Conservation (phyloP, 202 grass and related monocot genomes). For the Digitaria exilis region DNA sequence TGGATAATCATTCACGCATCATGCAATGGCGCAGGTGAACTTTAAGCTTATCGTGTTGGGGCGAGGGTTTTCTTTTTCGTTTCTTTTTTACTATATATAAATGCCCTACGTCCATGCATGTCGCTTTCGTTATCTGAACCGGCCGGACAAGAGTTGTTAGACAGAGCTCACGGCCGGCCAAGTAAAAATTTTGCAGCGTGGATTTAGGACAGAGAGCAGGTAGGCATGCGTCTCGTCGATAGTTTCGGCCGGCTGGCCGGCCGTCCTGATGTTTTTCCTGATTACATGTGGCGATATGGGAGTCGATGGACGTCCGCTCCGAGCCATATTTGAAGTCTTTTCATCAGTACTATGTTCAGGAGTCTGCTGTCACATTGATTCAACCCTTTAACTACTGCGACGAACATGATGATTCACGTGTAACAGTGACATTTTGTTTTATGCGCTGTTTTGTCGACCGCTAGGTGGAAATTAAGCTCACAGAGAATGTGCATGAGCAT, state of each 20-base stretch:
- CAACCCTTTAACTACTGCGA: neutral
- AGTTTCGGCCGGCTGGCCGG: neutral
- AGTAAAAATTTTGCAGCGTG: conserved; percentile 1
- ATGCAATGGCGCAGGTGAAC: neutral
- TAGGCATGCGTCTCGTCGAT: neutral
- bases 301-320: neutral
- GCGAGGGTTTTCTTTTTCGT: neutral
- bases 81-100: neutral
- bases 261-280: neutral
- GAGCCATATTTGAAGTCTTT: neutral
- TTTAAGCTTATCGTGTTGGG: neutral
- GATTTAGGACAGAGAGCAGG: neutral
- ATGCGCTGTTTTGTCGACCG: neutral
- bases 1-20: neutral
- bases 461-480: too few species aligned
- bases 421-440: conserved; percentile 16
- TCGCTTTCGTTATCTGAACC: conserved; percentile 31
- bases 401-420: neutral
- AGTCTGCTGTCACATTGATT: neutral
- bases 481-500: neutral
- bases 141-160: neutral
- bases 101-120: neutral
- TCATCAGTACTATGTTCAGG: neutral
- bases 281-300: conserved; percentile 26
- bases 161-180: neutral